Conservation (phyloP, 2,329 filamentous ascomycete species). For the Beauveria australis region DNA sequence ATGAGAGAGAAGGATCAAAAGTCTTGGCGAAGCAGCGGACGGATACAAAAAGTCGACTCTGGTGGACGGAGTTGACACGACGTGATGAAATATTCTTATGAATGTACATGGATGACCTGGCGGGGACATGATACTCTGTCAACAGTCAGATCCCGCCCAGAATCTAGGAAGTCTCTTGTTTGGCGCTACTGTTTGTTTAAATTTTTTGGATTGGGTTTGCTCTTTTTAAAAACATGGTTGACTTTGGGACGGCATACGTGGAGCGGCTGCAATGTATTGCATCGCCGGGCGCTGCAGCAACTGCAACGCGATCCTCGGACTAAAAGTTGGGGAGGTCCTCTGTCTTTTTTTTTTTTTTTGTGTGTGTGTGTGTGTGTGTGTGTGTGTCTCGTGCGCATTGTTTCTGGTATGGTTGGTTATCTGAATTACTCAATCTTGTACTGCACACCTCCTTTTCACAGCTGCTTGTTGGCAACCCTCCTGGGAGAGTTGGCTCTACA, state of each 20-base stretch:
- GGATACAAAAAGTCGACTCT: not conserved
- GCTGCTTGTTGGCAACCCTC: not conserved
- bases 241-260: not conserved
- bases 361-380: not conserved
- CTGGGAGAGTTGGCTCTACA: not conserved
- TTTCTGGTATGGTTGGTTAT: not conserved
- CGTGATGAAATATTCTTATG: slow-evolving; percentile 11
- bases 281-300: not conserved
- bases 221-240: not conserved
- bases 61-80: not conserved
- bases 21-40: not conserved
- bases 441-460: not conserved
- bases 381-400: not conserved
- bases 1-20: slow-evolving; percentile 1
- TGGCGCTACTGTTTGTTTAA: slow-evolving; percentile 2
- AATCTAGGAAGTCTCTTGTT: slow-evolving; percentile 6
- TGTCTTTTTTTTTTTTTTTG: not conserved
- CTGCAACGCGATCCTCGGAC: not conserved
- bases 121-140: slow-evolving; percentile 4
- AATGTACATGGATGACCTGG: slow-evolving; percentile 3
- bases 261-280: not conserved
- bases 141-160: slow-evolving; percentile 9
- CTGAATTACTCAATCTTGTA: not conserved
- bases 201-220: not conserved
- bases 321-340: slow-evolving; percentile 2